phyloP scores from a whole-genome alignment of 768 basidiomycete species.

The Imleria badia region DNA sequence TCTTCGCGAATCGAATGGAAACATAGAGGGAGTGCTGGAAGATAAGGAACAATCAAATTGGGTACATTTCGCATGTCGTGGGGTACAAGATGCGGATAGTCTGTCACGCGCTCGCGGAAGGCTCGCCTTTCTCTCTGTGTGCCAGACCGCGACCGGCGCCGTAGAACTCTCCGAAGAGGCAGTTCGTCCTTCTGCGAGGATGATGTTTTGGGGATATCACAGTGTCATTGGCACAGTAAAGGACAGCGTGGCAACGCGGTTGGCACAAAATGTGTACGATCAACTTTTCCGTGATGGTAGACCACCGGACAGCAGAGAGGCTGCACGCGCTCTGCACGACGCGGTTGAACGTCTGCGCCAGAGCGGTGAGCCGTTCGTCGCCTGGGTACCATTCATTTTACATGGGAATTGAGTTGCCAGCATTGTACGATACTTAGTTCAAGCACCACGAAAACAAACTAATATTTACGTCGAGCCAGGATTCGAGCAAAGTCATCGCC shows the following conservation, averaged over 20 bases:
- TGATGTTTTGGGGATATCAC: conserved; percentile 32
- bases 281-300: not conserved
- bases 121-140: conserved; percentile 46
- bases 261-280: conserved; percentile 35
- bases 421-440: no score
- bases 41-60: not conserved
- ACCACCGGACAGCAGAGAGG: not conserved
- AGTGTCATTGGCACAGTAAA: conserved; percentile 40
- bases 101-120: conserved; percentile 12
- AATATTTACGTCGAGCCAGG: no score
- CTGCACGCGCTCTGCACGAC: not conserved
- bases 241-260: conserved; percentile 35
- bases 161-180: conserved; percentile 35
- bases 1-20: not conserved
- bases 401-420: not conserved
- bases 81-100: conserved; percentile 12
- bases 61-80: conserved; percentile 35
- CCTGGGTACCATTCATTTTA: not conserved
- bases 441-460: no score
- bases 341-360: not conserved
- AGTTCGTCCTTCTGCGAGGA: conserved; percentile 39
- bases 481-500: no score
- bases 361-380: not conserved
- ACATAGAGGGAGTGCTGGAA: not conserved
- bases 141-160: conserved; percentile 40